Base-by-base conservation (phyloP, 257 asterid genomes). In the Pogostemon cablin region DNA sequence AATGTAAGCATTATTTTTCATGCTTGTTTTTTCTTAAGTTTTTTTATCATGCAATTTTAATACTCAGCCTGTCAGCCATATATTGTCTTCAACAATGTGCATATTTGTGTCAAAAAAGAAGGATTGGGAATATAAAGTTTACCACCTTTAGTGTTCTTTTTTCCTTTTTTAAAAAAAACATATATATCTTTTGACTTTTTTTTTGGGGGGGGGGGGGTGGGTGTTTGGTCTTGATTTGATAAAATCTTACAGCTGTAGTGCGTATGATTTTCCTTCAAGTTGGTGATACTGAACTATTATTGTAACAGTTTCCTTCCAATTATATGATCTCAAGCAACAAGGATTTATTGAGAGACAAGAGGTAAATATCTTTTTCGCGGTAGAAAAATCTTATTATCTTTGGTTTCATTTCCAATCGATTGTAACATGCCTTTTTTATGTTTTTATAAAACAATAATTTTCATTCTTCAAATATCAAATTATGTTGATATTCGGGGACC, bases 321-420 rank as follows among this genome's bases (percentile, higher is more conserved):
- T 91, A 73, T 91, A 88, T 66, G 97, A 91, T 86, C 95, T 89
- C 80, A 91, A 85, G 88, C 97, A 85, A 79, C 96, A 89, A 86
- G 96, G 96, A 62, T 89, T 83, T 81, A 91, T 91, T 59, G 96
- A 89, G 76, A 84, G 95, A 67, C 93, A 87, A 68, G 97, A 91
- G 92, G 97, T 89, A 84, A 75, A 57, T 78, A 6, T 63, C 11
- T 63, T 62, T 40, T 68, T 44, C 54, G 37, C 56, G 47, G 55
- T 25, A 20, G 15, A 50, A 44, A 70, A 68, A 35, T 57, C 10
- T 20, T 54, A 35, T 17, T 25, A 25, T 25, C 32, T 54, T 20
- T 54, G 60, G 60, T 54, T 54, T 54, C 60, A 54, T 54, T 54
- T 6, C 25, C 38, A 54, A 5, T 52, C 34, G 35, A 52, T 52